Evolutionary conservation across 179 eudicot species (phyloP).

Genomic region (Heliamphora pulchella): DNA sequence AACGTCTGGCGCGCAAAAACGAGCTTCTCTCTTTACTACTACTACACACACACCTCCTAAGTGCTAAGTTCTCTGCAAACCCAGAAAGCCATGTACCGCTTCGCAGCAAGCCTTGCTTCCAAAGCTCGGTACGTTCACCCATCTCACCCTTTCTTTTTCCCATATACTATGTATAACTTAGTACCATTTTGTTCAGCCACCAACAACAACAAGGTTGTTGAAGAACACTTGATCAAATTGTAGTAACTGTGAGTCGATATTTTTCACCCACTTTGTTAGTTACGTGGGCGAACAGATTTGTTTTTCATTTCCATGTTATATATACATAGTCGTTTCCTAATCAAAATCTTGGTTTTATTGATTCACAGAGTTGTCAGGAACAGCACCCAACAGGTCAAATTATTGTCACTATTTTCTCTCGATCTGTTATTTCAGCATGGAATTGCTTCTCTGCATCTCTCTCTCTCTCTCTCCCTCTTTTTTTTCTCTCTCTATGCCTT

Average conservation of each 20-base stretch:
- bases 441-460: background rate
- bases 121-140: slow-evolving; percentile 32
- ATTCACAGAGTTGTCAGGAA: slow-evolving; percentile 38
- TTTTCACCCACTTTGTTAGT: too few species aligned
- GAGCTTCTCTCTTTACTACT: background rate
- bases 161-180: too few species aligned
- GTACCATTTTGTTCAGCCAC: too few species aligned
- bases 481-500: background rate
- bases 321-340: slow-evolving; percentile 7
- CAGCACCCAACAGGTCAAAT: slow-evolving; percentile 43
- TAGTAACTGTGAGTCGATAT: too few species aligned
- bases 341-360: slow-evolving; percentile 5
- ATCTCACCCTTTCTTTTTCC: background rate
- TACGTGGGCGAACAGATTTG: too few species aligned
- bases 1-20: background rate
- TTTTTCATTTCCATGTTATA: too few species aligned
- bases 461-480: too few species aligned
- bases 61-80: background rate
- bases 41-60: background rate
- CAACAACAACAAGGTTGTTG: too few species aligned
- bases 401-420: background rate
- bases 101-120: slow-evolving; percentile 48
- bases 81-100: slow-evolving; percentile 35
- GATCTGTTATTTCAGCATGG: background rate
- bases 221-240: too few species aligned